Evolutionary conservation across 768 basidiomycete genomes (phyloP).

Genomic region (Boletus reticuloceps): DNA sequence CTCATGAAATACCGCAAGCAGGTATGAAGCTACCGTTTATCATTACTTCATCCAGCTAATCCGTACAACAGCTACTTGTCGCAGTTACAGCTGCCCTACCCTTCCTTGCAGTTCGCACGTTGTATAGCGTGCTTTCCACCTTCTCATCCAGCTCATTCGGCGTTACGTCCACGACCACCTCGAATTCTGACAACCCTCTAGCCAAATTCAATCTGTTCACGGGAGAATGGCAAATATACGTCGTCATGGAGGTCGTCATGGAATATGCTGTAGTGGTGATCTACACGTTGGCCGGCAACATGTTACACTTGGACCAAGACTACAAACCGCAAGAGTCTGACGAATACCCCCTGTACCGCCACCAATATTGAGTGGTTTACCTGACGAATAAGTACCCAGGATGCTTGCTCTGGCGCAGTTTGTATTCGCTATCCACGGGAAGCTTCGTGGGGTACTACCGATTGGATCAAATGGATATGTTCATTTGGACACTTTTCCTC

Average conservation of each 20-base stretch:
- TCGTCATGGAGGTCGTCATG: conserved; percentile 58
- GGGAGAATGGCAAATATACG: conserved; percentile 57
- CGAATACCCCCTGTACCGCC: conserved; percentile 37
- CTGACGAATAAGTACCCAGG: too few relatives aligned
- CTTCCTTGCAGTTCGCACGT: conserved; percentile 48
- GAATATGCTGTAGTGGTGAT: conserved; percentile 52
- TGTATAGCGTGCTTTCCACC: conserved; percentile 55
- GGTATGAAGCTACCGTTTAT: conserved; percentile 29
- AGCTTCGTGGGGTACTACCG: too few relatives aligned
- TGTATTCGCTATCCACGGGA: background rate
- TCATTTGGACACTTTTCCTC: too few relatives aligned
- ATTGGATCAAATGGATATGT: too few relatives aligned
- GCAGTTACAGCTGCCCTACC: conserved; percentile 57
- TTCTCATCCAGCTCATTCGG: conserved; percentile 48
- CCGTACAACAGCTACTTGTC: conserved; percentile 45
- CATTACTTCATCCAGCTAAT: conserved; percentile 7
- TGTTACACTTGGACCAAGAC: conserved; percentile 33
- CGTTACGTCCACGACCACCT: conserved; percentile 28
- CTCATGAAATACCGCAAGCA: conserved; percentile 26
- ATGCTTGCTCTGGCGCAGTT: background rate
- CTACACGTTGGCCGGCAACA: conserved; percentile 34
- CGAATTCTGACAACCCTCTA: conserved; percentile 31
- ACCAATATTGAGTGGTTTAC: conserved; percentile 15
- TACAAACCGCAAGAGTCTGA: conserved; percentile 23
- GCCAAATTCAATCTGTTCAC: conserved; percentile 55